phyloP scores from a whole-genome alignment of 768 basidiomycete genomes.

The Cytidiella melzeri region DNA sequence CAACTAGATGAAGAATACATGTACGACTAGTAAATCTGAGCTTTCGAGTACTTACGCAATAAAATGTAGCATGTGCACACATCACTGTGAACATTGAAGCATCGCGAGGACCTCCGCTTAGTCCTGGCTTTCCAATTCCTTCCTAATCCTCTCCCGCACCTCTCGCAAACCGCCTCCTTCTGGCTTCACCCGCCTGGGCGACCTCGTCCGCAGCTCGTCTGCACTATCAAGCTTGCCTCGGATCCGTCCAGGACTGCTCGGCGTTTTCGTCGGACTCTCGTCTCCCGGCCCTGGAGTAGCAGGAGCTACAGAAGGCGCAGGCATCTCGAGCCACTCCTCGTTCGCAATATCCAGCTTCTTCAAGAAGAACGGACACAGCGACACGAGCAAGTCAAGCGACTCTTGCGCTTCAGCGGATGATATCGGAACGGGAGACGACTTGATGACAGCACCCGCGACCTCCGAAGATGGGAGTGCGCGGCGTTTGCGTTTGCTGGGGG shows the following conservation, averaged over 20 bases:
- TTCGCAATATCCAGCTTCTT: slow-evolving; percentile 55
- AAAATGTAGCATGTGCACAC: slow-evolving; percentile 1
- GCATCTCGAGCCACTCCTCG: slow-evolving; percentile 55
- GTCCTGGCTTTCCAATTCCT: slow-evolving; percentile 70
- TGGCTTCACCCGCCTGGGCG: slow-evolving; percentile 64
- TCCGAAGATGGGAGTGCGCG: slow-evolving; percentile 63
- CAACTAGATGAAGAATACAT: background rate
- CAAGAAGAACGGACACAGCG: slow-evolving; percentile 78
- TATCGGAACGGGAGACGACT: slow-evolving; percentile 77
- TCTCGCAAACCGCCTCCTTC: slow-evolving; percentile 72
- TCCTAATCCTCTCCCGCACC: slow-evolving; percentile 76
- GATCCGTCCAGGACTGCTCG: slow-evolving; percentile 29
- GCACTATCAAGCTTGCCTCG: slow-evolving; percentile 52
- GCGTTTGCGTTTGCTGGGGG: slow-evolving; percentile 59
- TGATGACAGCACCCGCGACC: slow-evolving; percentile 62
- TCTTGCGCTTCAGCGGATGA: slow-evolving; percentile 74
- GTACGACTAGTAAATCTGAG: background rate
- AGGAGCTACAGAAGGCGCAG: slow-evolving; percentile 35
- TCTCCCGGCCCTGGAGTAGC: slow-evolving; percentile 1
- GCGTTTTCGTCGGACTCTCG: slow-evolving; percentile 21
- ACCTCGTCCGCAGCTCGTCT: slow-evolving; percentile 55
- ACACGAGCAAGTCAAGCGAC: slow-evolving; percentile 58
- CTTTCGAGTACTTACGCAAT: background rate
- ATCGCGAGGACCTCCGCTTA: slow-evolving; percentile 6
- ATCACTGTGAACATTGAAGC: background rate